Evolutionary conservation across 305 asterid species (phyloP).

Genomic region (Coffea humblotiana): DNA sequence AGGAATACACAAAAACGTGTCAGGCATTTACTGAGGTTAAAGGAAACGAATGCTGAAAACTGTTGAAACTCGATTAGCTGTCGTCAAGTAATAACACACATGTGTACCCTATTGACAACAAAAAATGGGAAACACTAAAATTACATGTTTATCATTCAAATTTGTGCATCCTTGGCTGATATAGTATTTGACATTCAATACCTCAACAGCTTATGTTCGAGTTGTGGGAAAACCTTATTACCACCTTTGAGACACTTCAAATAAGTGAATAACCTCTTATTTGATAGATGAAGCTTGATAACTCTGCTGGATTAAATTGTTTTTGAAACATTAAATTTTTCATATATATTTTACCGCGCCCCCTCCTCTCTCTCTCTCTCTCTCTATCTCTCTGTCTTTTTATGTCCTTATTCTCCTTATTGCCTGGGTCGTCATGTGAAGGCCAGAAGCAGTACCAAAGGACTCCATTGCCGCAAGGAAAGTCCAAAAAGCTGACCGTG

Average conservation of each 20-base stretch:
- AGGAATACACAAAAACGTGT: not conserved
- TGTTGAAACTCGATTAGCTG: not conserved
- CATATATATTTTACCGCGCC: not conserved
- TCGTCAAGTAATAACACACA: not conserved
- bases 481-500: constrained; percentile 96
- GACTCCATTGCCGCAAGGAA: constrained; percentile 71
- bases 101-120: not conserved
- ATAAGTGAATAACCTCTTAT: not conserved
- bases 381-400: not conserved
- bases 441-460: constrained; percentile 68
- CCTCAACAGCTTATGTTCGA: not conserved
- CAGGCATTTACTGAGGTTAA: not conserved
- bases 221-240: not conserved
- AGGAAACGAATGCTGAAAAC: not conserved
- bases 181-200: too few species aligned
- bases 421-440: constrained; percentile 24
- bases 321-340: not conserved
- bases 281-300: not conserved
- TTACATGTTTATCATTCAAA: not conserved
- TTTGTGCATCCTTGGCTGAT: not conserved
- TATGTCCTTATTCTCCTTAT: constrained; percentile 1
- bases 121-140: not conserved
- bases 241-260: not conserved
- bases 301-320: too few species aligned
- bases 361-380: too few species aligned